These are phyloP conservation scores for Phytophthora idaei DNA, from an alignment of 352 stramenopile species.

Conservation along the genomic window DNA sequence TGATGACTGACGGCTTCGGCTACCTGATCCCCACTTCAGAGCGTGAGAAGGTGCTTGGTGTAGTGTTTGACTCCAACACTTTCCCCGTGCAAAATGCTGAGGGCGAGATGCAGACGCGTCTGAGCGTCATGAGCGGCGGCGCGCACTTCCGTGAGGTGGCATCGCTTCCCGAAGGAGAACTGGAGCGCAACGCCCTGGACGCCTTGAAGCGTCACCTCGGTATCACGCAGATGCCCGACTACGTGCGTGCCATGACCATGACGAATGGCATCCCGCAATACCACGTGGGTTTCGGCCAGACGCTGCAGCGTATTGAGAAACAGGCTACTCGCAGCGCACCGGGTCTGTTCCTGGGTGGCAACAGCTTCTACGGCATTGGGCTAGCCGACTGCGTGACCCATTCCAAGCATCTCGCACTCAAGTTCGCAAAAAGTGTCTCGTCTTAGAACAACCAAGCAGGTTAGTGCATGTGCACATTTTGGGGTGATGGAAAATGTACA, in stretches of 20 bases:
- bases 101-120: constrained; percentile 57
- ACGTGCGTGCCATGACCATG: constrained; percentile 57
- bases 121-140: constrained; percentile 87
- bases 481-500: constrained; percentile 20
- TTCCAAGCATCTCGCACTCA: constrained; percentile 80
- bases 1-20: constrained; percentile 79
- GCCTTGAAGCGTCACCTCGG: constrained; percentile 74
- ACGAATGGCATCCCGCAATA: constrained; percentile 86
- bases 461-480: constrained; percentile 21
- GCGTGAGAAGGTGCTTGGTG: constrained; percentile 73
- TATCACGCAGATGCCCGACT: constrained; percentile 63
- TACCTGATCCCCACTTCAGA: constrained; percentile 84
- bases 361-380: constrained; percentile 89
- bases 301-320: constrained; percentile 63
- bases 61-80: constrained; percentile 90
- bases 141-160: constrained; percentile 75
- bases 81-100: constrained; percentile 82
- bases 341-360: constrained; percentile 69
- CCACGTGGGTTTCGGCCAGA: constrained; percentile 77
- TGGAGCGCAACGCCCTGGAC: constrained; percentile 70
- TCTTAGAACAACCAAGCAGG: constrained; percentile 19
- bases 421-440: constrained; percentile 59
- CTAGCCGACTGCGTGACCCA: constrained; percentile 83
- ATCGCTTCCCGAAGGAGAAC: constrained; percentile 43
- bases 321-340: constrained; percentile 44